Conservation (phyloP, 2,329 filamentous ascomycete species). For the Aspergillus costaricaensis region DNA sequence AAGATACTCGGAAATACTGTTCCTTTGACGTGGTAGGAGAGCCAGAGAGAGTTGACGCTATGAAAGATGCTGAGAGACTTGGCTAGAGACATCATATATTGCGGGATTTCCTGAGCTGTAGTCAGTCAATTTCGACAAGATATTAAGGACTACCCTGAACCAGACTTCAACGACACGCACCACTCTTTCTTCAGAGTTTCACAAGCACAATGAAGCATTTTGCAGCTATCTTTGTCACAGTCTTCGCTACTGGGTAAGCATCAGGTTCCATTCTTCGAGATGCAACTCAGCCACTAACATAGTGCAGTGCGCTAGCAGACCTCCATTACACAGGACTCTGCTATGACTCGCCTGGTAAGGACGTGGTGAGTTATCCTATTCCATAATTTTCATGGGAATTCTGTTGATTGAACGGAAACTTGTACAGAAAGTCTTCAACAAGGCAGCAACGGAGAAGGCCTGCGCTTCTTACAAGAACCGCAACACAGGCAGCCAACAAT, state of each 20-base stretch:
- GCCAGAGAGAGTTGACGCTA: neutral
- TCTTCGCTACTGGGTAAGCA: constrained; percentile 11
- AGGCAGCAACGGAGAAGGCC: constrained; percentile 20
- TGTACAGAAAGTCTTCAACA: constrained; percentile 19
- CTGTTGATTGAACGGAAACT: neutral
- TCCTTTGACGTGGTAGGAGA: neutral
- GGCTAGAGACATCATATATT: neutral
- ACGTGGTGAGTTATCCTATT: constrained; percentile 13
- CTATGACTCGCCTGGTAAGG: constrained; percentile 13
- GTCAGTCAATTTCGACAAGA: neutral
- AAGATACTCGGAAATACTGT: neutral
- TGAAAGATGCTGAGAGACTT: neutral
- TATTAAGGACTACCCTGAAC: neutral
- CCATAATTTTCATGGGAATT: neutral
- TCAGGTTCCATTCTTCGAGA: neutral
- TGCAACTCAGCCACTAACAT: neutral
- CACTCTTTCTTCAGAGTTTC: no score
- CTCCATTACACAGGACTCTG: constrained; percentile 19
- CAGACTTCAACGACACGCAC: neutral
- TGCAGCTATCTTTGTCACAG: constrained; percentile 6
- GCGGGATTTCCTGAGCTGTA: neutral
- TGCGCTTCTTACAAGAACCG: constrained; percentile 24
- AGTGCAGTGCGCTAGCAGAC: constrained; percentile 16
- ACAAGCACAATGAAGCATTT: constrained; percentile 3
- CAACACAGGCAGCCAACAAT: constrained; percentile 24